phyloP scores from a whole-genome alignment of 345 rosid species.

The Moricandia moricandioides region DNA sequence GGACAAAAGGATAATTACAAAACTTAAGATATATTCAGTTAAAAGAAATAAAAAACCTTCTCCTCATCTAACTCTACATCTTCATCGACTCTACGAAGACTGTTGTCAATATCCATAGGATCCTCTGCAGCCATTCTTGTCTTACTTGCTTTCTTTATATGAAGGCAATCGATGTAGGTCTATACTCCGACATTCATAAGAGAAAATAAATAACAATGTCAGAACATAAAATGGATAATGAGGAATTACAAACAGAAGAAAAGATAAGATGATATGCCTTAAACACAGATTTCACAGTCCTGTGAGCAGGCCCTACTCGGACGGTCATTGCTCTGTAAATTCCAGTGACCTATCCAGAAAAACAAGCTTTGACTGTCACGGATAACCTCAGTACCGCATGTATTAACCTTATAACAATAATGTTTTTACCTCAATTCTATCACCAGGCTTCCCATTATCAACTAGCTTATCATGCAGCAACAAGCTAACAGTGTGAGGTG shows the following conservation, averaged over 20 bases:
- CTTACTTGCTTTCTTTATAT: slow-evolving; percentile 79
- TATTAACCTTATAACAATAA: background rate
- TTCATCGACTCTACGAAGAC: slow-evolving; percentile 56
- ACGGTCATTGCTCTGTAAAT: slow-evolving; percentile 97
- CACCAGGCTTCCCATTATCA: slow-evolving; percentile 95
- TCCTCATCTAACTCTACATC: slow-evolving; percentile 67
- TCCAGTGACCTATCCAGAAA: slow-evolving; percentile 66
- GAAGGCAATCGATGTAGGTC: slow-evolving; percentile 94
- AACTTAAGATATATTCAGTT: background rate
- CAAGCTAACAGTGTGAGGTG: slow-evolving; percentile 96
- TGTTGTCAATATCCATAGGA: slow-evolving; percentile 70
- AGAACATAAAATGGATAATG: background rate
- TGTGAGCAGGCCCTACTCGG: slow-evolving; percentile 74
- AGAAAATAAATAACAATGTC: slow-evolving; percentile 20
- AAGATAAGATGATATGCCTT: slow-evolving; percentile 49
- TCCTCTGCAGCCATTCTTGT: slow-evolving; percentile 76
- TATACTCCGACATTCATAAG: slow-evolving; percentile 27
- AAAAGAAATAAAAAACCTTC: slow-evolving; percentile 40
- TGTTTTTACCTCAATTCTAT: slow-evolving; percentile 80
- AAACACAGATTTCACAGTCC: slow-evolving; percentile 93
- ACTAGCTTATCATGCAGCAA: slow-evolving; percentile 96
- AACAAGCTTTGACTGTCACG: slow-evolving; percentile 14
- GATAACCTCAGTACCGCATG: background rate
- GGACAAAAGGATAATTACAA: slow-evolving; percentile 3
- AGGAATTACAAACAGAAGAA: background rate